A percentile compares a stretch with the other conserved stretches of the same genome.
Conservation (phyloP, 768 basidiomycete genomes). For the Pleurotus tuber-regium region DNA sequence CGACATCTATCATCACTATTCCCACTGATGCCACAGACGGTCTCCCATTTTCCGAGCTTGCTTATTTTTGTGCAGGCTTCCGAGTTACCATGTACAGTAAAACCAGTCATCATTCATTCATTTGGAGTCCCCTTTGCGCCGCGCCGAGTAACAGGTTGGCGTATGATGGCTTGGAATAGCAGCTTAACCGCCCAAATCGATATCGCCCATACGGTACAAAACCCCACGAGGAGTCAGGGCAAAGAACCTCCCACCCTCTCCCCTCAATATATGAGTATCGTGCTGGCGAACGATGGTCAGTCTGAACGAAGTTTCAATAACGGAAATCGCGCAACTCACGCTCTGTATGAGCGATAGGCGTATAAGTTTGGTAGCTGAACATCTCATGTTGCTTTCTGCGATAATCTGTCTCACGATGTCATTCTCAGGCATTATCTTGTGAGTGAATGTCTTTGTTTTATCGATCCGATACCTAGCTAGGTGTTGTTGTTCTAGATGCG, state of each 20-base stretch:
- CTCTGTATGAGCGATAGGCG: constrained; percentile 2
- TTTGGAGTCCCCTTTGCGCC: no score
- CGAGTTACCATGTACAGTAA: no score
- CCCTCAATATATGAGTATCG: no score
- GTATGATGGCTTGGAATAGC: background rate
- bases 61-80: no score
- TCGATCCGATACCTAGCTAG: background rate
- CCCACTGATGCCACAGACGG: no score
- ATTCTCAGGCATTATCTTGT: constrained; percentile 2
- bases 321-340: background rate
- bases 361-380: background rate
- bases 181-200: background rate
- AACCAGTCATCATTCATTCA: no score
- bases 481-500: background rate
- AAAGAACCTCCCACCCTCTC: no score
- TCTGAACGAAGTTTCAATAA: no score
- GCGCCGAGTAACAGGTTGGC: no score
- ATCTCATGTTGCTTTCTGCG: background rate
- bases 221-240: background rate
- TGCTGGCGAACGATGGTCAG: no score
- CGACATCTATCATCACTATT: no score
- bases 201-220: background rate
- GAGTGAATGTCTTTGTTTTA: no score
- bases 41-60: background rate
- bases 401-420: background rate